Evolutionary conservation across 2,329 filamentous ascomycete genomes (phyloP), one percentile per base, ranked within the genome.

Genomic region (Cryphonectria nitschkei): DNA sequence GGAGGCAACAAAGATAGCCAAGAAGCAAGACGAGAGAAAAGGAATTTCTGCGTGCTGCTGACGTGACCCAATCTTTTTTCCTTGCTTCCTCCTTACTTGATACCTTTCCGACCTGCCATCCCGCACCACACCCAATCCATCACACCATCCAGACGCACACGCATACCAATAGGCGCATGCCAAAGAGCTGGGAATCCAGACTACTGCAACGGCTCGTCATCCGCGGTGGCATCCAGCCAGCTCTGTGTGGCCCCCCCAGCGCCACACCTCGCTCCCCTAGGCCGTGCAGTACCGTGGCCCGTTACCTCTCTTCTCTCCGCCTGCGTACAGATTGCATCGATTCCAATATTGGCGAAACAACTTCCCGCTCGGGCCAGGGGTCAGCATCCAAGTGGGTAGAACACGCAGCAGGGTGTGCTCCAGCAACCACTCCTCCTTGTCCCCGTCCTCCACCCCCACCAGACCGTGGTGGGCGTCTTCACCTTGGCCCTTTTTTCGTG

Each of bases 151-250:
- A 65, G 54, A 52, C n/a, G 66, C 62, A 61, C 29, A 39, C 52
- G 52, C 32, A 61, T 41, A 41, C 61, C 61, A 64, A 64, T 43
- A 26, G 61, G 34, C 54, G 54, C 54, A 29, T 19, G 54, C 26
- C 54, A 58, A 13, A 66, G 54, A 54, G 67, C 67, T 68, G 69
- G 32, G 43, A 26, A 62, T 62, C 67, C 34, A 63, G 54, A 29
- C 70, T 71, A 69, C 70, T 71, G 70, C 70, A 71, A 56, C 70
- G 70, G 70, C 56, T 67, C 58, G 43, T 60, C 67, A 37, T 66
- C 68, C 68, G 68, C 65, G 68, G 61, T 52, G 56, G 41, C 58
- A 58, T 26, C 61, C 26, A 34, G 43, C 56, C 65, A 64, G 58
- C 58, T 60, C 65, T 61, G 37, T 56, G 60, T 68, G 60, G 64